Evolutionary conservation across 2,329 filamentous ascomycete genomes (phyloP).

Genomic region (Fusarium floridanum): DNA sequence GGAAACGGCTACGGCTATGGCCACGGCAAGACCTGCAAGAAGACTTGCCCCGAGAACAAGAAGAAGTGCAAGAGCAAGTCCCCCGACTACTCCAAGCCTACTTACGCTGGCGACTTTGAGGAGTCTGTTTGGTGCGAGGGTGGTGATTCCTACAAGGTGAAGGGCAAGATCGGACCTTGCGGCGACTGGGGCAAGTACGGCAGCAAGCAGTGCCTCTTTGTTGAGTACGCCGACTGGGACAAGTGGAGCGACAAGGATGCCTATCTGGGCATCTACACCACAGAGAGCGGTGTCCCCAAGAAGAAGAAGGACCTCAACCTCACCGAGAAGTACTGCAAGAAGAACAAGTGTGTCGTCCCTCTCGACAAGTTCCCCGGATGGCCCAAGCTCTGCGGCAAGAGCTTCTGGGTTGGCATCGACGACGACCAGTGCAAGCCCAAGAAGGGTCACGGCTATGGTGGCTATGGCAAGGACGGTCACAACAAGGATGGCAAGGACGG

Average conservation of each 20-base stretch:
- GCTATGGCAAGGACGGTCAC: not conserved
- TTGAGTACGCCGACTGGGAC: slow-evolving; percentile 32
- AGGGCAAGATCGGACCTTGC: slow-evolving; percentile 21
- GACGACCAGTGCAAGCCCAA: slow-evolving; percentile 30
- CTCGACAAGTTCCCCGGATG: slow-evolving; percentile 33
- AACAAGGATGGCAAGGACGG: not conserved
- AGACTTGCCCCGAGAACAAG: slow-evolving; percentile 35
- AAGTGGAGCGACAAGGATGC: slow-evolving; percentile 26
- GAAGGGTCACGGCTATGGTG: not conserved
- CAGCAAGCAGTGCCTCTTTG: slow-evolving; percentile 29
- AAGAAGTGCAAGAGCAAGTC: slow-evolving; percentile 35
- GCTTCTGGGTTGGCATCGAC: slow-evolving; percentile 34
- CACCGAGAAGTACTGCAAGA: slow-evolving; percentile 30
- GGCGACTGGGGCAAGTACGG: slow-evolving; percentile 11
- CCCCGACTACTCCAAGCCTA: slow-evolving; percentile 25
- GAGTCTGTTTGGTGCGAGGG: slow-evolving; percentile 20
- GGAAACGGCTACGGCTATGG: slow-evolving; percentile 9
- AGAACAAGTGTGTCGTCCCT: slow-evolving; percentile 35
- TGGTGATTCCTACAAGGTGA: slow-evolving; percentile 34
- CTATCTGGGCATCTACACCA: slow-evolving; percentile 34
- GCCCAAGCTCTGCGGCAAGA: slow-evolving; percentile 27
- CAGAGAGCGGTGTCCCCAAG: slow-evolving; percentile 8
- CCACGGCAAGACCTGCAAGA: slow-evolving; percentile 25
- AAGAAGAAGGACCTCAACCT: slow-evolving; percentile 33
- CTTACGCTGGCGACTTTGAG: slow-evolving; percentile 16